Conservation (phyloP, 108 stramenopile species). For the Fragilaria radians region DNA sequence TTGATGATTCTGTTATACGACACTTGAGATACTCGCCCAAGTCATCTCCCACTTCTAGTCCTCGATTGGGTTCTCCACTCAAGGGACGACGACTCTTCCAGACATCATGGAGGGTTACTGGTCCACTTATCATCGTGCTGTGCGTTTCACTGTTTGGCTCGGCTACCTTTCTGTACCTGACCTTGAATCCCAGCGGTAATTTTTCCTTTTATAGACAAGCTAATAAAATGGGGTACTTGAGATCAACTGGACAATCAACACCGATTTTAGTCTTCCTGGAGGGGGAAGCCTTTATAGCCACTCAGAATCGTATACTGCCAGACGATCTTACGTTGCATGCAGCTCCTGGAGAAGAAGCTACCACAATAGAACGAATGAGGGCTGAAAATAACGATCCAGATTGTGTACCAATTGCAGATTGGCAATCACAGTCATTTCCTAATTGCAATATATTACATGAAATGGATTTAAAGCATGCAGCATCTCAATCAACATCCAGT, state of each 20-base stretch:
- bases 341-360: conserved; percentile 3
- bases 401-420: conserved; percentile 50
- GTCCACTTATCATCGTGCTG: neutral
- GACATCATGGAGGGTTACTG: neutral
- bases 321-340: conserved; percentile 8
- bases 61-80: neutral
- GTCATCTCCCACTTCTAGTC: neutral
- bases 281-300: neutral
- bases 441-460: conserved; percentile 79
- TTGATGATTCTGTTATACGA: neutral
- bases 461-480: conserved; percentile 31
- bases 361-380: neutral
- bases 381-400: conserved; percentile 9
- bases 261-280: neutral
- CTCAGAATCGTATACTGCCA: neutral
- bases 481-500: conserved; percentile 9
- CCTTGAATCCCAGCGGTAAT: neutral
- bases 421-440: conserved; percentile 57
- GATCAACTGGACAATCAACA: neutral
- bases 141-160: neutral
- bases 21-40: neutral
- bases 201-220: neutral
- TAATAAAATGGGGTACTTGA: neutral
- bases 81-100: neutral
- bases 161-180: neutral